Base-by-base conservation (phyloP, 2,329 filamentous ascomycete species). In the Onygenales sp. region DNA sequence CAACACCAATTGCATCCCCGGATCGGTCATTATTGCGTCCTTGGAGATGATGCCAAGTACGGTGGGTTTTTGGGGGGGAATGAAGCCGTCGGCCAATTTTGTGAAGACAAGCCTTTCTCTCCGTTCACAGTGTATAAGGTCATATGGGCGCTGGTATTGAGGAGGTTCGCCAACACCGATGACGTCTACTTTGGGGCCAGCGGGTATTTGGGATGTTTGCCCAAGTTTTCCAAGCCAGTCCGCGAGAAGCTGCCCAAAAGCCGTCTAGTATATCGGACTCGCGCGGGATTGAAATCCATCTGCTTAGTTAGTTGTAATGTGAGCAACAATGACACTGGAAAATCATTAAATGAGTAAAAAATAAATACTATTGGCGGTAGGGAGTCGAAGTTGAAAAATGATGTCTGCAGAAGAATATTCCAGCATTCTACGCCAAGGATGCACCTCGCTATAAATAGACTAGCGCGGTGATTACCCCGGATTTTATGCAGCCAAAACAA, bases 291-390 rank as follows among this genome's bases (percentile, higher is more conserved):
- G 21, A 27, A 27, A 27, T 27, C 3, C 21, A 5, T 27, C 1
- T 27, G 0, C 71, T 66, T 7, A 81, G 84, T 63, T 67, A 67
- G 6, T 60, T 77, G n/a, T 57, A 62, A 4, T 63, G 57, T 2
- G 69, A 81, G 9, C 69, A 68, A 51, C 60, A 57, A 1, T 78
- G 78, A 67, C 74, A 74, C 53, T 63, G 67, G 45, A 60, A 64
- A 8, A 77, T 74, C 0, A 48, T 77, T 49, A 61, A 63, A 55
- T 56, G 76, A 13, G 54, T 82, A 27, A 27, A 27, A 27, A 27
- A 27, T 27, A 27, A 27, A 27, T 27, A 27, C 3, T 27, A 27
- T 27, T 27, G 21, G 21, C 3, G 21, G 3, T 55, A 66, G 76
- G 41, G 75, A 78, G 54, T 82, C 78, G 78, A 72, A 74, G 59